Evolutionary conservation across 805 yeast genomes (phyloP).

Genomic region (Babjeviella inositovora): DNA sequence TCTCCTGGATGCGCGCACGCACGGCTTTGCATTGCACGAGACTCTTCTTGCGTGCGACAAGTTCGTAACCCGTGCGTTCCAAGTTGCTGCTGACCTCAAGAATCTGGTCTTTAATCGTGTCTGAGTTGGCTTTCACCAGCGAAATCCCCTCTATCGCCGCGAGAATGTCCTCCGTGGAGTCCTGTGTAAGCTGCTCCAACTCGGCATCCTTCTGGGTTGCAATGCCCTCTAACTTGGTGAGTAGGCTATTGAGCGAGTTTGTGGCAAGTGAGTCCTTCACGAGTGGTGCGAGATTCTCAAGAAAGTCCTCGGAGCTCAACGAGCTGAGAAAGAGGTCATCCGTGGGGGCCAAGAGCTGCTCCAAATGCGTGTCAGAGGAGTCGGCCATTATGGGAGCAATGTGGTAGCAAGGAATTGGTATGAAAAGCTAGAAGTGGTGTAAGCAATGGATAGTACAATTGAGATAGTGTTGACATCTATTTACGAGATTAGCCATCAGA

Average conservation of each 20-base stretch:
- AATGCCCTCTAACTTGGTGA: conserved; percentile 35
- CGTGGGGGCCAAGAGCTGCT: too few relatives aligned
- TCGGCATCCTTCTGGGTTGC: conserved; percentile 48
- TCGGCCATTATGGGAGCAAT: too few relatives aligned
- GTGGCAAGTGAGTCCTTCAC: conserved; percentile 44
- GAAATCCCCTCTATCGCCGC: conserved; percentile 49
- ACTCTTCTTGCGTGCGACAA: conserved; percentile 44
- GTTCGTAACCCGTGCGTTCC: conserved; percentile 46
- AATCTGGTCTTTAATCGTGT: conserved; percentile 37
- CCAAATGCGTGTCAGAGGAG: too few relatives aligned
- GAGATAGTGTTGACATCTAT: too few relatives aligned
- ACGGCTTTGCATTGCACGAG: conserved; percentile 48
- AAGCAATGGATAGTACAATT: too few relatives aligned
- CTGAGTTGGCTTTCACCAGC: conserved; percentile 40
- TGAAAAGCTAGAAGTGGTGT: too few relatives aligned
- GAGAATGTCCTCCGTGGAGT: conserved; percentile 37
- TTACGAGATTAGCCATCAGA: too few relatives aligned
- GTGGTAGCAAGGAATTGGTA: too few relatives aligned
- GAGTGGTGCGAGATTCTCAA: conserved; percentile 70
- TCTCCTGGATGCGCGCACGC: conserved; percentile 51
- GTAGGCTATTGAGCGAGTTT: conserved; percentile 36
- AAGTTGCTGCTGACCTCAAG: conserved; percentile 38
- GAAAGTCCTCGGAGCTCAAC: conserved; percentile 45
- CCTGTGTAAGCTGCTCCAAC: conserved; percentile 43
- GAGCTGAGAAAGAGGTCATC: too few relatives aligned